phyloP scores from a whole-genome alignment of 139 green algal species.

The Chlamydomonas eustigma region DNA sequence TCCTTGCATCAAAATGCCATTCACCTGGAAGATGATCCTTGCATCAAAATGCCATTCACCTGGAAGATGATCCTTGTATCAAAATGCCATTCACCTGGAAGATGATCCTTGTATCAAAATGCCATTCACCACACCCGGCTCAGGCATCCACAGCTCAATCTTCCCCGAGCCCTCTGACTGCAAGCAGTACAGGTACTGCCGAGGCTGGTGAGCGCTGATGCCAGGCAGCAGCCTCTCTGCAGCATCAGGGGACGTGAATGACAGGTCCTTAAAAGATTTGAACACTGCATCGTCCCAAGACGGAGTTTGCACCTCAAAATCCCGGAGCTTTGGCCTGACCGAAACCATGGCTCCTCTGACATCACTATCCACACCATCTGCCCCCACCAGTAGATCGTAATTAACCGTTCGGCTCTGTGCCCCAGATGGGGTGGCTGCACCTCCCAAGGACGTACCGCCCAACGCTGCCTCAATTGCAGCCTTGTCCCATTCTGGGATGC shows the following conservation, averaged over 20 bases:
- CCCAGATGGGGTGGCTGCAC: too few species aligned
- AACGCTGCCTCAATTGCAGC: neutral
- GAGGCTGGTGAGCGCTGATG: neutral
- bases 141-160: neutral
- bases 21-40: too few species aligned
- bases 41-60: too few species aligned
- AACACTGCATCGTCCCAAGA: neutral
- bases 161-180: neutral
- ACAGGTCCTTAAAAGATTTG: neutral
- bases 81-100: too few species aligned
- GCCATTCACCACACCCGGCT: neutral
- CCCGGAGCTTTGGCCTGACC: neutral
- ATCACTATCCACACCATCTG: neutral
- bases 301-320: neutral
- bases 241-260: neutral
- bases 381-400: neutral
- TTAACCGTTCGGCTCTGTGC: neutral
- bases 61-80: too few species aligned
- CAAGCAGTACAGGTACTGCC: slow-evolving; percentile 3
- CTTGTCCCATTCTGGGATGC: neutral
- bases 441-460: too few species aligned
- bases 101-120: too few species aligned
- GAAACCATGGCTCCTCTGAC: neutral
- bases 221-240: neutral
- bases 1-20: too few species aligned